Conservation (phyloP, 768 basidiomycete species). For the Pleurotus sapidus region DNA sequence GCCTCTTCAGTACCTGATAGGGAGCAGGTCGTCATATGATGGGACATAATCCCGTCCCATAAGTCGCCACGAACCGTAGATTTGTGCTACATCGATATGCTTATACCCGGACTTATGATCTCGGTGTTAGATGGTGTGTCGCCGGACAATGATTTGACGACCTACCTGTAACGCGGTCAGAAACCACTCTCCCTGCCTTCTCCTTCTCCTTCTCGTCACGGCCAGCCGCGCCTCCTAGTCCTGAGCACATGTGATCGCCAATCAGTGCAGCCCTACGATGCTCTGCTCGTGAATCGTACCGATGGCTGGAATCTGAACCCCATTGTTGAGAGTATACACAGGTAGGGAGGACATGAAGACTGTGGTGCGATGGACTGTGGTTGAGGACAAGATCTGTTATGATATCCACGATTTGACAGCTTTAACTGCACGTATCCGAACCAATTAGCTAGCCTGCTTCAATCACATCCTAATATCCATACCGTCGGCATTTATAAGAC, state of each 20-base stretch:
- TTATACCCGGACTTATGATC: slow-evolving; percentile 33
- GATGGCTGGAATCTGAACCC: not conserved
- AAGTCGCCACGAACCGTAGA: slow-evolving; percentile 24
- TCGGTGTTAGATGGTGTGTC: not conserved
- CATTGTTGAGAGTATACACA: not conserved
- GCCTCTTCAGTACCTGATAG: slow-evolving; percentile 32
- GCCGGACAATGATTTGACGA: not conserved
- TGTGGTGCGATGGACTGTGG: too few species aligned
- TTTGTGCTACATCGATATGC: slow-evolving; percentile 38
- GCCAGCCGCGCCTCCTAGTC: slow-evolving; percentile 34
- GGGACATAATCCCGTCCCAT: not conserved
- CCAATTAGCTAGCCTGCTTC: too few species aligned
- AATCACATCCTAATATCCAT: too few species aligned
- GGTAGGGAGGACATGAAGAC: not conserved
- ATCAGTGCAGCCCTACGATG: not conserved
- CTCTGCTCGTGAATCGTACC: not conserved
- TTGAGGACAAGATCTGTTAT: too few species aligned
- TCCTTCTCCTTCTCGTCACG: slow-evolving; percentile 30
- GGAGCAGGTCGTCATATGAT: not conserved
- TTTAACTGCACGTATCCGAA: too few species aligned
- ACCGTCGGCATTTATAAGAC: too few species aligned
- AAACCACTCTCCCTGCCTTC: slow-evolving; percentile 37
- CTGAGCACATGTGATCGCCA: slow-evolving; percentile 17
- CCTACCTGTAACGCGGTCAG: slow-evolving; percentile 35
- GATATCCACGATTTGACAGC: too few species aligned